Conservation (phyloP, 176 grass and related monocot genomes). For the Rhynchospora breviuscula region DNA sequence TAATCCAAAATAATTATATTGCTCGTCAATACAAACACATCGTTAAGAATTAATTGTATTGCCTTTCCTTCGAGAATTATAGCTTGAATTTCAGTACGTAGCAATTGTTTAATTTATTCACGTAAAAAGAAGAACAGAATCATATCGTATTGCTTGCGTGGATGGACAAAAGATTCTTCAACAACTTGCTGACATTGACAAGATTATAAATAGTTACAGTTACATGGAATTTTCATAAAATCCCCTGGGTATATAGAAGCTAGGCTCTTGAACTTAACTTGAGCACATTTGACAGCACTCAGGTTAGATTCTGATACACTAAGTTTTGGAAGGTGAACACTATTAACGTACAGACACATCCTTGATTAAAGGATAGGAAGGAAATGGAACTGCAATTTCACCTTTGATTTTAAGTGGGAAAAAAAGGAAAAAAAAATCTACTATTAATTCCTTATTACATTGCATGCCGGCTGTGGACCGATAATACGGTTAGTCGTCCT, state of each 20-base stretch:
- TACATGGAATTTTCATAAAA: neutral
- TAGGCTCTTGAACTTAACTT: neutral
- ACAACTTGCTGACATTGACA: neutral
- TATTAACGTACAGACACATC: neutral
- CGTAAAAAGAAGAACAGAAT: neutral
- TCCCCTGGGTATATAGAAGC: neutral
- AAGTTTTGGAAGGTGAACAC: neutral
- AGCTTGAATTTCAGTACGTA: neutral
- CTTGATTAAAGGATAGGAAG: neutral
- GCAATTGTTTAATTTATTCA: neutral
- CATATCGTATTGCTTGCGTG: neutral
- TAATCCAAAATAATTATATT: no score
- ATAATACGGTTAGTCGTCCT: constrained; percentile 18
- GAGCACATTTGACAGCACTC: neutral
- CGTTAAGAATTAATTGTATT: neutral
- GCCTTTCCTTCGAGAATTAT: neutral
- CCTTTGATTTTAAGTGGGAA: neutral
- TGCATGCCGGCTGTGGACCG: neutral
- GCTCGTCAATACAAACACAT: no score
- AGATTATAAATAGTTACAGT: neutral
- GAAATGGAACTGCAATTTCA: neutral
- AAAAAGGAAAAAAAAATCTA: neutral
- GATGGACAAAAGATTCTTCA: neutral
- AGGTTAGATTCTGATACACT: constrained; percentile 1
- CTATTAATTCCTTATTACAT: constrained; percentile 2